These are phyloP conservation scores for Andrographis paniculata DNA, from an alignment of 305 asterid genomes.

Conservation along the genomic window DNA sequence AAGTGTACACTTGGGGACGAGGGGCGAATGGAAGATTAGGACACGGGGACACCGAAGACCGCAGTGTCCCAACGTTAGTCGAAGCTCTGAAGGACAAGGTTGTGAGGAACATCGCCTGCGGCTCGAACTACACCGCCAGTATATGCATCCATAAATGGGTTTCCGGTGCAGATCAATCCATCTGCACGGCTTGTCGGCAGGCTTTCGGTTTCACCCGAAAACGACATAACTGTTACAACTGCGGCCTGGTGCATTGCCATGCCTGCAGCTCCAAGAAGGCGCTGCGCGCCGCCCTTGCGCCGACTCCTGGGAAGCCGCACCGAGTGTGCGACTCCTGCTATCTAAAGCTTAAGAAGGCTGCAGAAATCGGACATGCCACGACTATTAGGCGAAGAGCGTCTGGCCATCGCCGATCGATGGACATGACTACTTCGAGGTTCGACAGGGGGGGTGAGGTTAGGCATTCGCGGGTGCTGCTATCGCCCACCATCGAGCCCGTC, in stretches of 20 bases:
- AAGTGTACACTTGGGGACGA: slow-evolving; percentile 80
- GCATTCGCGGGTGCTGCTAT: slow-evolving; percentile 46
- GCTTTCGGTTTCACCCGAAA: slow-evolving; percentile 91
- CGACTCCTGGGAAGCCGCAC: slow-evolving; percentile 90
- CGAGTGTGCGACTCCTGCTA: slow-evolving; percentile 83
- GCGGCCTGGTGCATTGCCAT: slow-evolving; percentile 88
- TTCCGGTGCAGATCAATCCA: slow-evolving; percentile 80
- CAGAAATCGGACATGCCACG: slow-evolving; percentile 33
- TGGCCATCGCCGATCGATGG: slow-evolving; percentile 35
- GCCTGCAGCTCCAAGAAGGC: slow-evolving; percentile 90
- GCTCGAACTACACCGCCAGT: slow-evolving; percentile 67
- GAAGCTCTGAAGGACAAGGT: slow-evolving; percentile 81
- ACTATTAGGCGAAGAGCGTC: slow-evolving; percentile 34
- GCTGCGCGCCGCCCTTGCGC: slow-evolving; percentile 76
- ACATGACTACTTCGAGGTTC: slow-evolving; percentile 25
- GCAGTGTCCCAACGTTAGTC: slow-evolving; percentile 56
- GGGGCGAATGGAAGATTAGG: slow-evolving; percentile 91
- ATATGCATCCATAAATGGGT: slow-evolving; percentile 93
- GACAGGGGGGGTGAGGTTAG: slow-evolving; percentile 40
- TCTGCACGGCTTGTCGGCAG: slow-evolving; percentile 72
- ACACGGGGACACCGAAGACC: slow-evolving; percentile 73
- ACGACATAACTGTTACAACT: slow-evolving; percentile 78
- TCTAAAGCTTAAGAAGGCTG: slow-evolving; percentile 54
- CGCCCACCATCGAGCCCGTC: slow-evolving; percentile 62
- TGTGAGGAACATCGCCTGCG: slow-evolving; percentile 70